These are phyloP conservation scores for Telopea speciosissima DNA, from an alignment of 177 flowering plant species.

Conservation along the genomic window DNA sequence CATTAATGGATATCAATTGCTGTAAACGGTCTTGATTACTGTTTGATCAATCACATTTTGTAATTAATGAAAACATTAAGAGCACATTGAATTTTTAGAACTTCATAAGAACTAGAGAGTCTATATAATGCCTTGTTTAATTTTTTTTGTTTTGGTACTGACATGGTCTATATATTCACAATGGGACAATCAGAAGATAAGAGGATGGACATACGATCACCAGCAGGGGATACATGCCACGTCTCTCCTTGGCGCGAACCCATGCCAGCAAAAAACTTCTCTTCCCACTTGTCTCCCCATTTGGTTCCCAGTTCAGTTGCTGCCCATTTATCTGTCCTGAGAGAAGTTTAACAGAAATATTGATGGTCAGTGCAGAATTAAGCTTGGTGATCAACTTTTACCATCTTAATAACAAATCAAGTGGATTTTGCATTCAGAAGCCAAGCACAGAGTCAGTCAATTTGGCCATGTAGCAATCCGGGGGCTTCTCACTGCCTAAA, in stretches of 20 bases:
- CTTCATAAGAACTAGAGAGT: background rate
- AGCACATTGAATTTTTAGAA: background rate
- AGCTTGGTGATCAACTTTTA: background rate
- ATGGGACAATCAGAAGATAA: background rate
- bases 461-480: too few relatives aligned
- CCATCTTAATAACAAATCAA: background rate
- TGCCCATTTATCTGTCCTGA: conserved; percentile 99
- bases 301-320: conserved; percentile 95
- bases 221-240: conserved; percentile 87
- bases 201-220: conserved; percentile 59
- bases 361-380: background rate
- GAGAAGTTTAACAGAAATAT: background rate
- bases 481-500: too few relatives aligned
- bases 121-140: too few relatives aligned
- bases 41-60: background rate
- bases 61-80: background rate
- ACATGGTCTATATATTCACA: background rate
- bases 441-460: too few relatives aligned
- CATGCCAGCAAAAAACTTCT: conserved; percentile 83
- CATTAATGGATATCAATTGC: background rate
- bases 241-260: conserved; percentile 99
- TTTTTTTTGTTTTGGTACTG: background rate
- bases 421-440: background rate
- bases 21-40: background rate
- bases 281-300: conserved; percentile 99